These are phyloP conservation scores for Termitomyces titanicus DNA, from an alignment of 768 basidiomycete genomes.

Conservation along the genomic window DNA sequence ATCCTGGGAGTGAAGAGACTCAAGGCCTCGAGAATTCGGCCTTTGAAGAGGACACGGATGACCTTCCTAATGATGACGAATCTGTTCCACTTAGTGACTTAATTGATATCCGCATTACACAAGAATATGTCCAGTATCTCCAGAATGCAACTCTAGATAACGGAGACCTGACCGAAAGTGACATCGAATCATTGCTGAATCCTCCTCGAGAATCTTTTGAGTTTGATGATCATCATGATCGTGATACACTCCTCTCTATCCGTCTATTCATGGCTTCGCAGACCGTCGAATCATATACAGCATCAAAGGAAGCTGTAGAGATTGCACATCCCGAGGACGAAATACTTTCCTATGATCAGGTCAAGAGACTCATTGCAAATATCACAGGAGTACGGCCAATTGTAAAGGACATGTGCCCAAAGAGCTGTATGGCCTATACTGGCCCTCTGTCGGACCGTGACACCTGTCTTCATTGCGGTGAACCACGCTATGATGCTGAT, in stretches of 20 bases:
- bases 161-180: background rate
- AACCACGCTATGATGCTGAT: too few species aligned
- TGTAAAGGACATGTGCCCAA: too few species aligned
- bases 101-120: background rate
- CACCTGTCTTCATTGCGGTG: too few species aligned
- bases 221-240: background rate
- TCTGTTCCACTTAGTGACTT: background rate
- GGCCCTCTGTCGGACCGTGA: too few species aligned
- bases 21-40: background rate
- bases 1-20: background rate
- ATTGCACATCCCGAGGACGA: background rate
- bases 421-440: too few species aligned
- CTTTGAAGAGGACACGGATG: background rate
- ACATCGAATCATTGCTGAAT: background rate
- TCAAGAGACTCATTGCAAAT: conserved; percentile 1
- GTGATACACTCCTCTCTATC: background rate
- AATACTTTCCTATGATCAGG: background rate
- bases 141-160: background rate
- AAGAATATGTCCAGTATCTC: background rate
- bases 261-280: too few species aligned
- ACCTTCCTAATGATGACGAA: background rate
- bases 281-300: too few species aligned
- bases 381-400: too few species aligned
- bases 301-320: background rate
- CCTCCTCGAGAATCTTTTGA: background rate